Evolutionary conservation across 2,329 filamentous ascomycete genomes (phyloP).

Genomic region (Capronia epimyces): DNA sequence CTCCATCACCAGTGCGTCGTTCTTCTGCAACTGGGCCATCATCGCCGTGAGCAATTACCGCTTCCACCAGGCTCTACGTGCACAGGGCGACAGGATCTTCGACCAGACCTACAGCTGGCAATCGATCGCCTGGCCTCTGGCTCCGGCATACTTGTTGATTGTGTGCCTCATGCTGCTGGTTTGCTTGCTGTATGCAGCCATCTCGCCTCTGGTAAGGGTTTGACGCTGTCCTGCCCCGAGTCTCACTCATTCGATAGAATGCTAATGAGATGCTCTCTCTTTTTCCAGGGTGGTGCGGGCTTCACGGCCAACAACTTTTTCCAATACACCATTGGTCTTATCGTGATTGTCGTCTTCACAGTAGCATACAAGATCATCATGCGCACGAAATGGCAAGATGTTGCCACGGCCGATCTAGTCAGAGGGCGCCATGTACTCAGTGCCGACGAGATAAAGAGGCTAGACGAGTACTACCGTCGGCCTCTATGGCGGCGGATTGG

Average conservation of each 20-base stretch:
- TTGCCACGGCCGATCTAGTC: constrained; percentile 25
- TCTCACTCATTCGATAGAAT: no score
- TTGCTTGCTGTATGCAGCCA: constrained; percentile 19
- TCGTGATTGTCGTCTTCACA: constrained; percentile 27
- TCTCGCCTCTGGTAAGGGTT: constrained; percentile 19
- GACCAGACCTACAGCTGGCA: constrained; percentile 31
- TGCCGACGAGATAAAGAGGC: constrained; percentile 26
- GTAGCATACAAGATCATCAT: constrained; percentile 30
- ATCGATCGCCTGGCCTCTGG: constrained; percentile 31
- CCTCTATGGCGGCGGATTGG: constrained; percentile 28
- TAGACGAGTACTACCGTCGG: constrained; percentile 28
- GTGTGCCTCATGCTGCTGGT: constrained; percentile 24
- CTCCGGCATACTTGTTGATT: constrained; percentile 30
- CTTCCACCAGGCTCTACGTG: constrained; percentile 32
- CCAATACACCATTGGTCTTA: constrained; percentile 30
- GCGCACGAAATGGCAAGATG: constrained; percentile 24
- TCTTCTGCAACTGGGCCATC: constrained; percentile 36
- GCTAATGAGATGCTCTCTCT: background rate
- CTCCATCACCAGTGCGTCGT: constrained; percentile 33
- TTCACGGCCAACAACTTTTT: constrained; percentile 29
- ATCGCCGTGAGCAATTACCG: constrained; percentile 33
- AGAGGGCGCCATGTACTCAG: constrained; percentile 27
- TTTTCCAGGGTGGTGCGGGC: constrained; percentile 4
- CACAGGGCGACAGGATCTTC: constrained; percentile 32
- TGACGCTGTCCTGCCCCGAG: no score